Evolutionary conservation across 2,329 filamentous ascomycete species (phyloP).

Genomic region (Phaeosphaeria sp.): DNA sequence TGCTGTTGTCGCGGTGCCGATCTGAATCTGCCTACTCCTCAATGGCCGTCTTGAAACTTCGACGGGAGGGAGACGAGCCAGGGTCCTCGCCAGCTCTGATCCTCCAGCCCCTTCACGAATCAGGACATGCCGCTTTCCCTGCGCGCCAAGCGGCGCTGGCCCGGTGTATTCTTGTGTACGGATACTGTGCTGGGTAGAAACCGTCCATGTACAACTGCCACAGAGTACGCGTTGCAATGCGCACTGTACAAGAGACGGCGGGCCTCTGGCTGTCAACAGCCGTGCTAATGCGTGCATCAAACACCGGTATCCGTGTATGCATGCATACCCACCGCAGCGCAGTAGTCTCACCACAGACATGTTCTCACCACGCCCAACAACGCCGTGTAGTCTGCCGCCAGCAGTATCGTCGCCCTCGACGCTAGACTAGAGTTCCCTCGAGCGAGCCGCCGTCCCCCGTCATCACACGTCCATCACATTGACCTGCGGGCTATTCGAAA

Average conservation of each 20-base stretch:
- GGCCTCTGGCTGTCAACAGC: neutral
- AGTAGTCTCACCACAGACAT: neutral
- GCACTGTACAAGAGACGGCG: neutral
- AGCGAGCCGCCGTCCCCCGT: constrained; percentile 19
- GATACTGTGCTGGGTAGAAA: no score
- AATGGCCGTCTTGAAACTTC: constrained; percentile 23
- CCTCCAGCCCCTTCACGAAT: constrained; percentile 28
- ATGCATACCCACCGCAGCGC: neutral
- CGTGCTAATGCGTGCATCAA: neutral
- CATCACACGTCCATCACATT: constrained; percentile 28
- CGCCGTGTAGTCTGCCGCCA: neutral
- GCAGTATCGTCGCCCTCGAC: constrained; percentile 1
- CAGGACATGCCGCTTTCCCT: constrained; percentile 21
- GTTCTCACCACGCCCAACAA: neutral
- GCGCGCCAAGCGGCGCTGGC: neutral
- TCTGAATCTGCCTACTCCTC: constrained; percentile 13
- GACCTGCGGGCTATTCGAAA: constrained; percentile 19
- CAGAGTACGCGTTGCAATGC: neutral
- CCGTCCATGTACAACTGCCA: neutral
- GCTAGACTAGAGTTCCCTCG: constrained; percentile 8
- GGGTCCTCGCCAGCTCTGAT: constrained; percentile 32
- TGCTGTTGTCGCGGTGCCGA: constrained; percentile 12
- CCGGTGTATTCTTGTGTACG: neutral
- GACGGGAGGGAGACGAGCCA: constrained; percentile 23
- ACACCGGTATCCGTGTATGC: neutral